A percentile compares a stretch with the other conserved stretches of the same genome.
Conservation (phyloP, 1,284 basidiomycete species). For the Puccinia coronata region DNA sequence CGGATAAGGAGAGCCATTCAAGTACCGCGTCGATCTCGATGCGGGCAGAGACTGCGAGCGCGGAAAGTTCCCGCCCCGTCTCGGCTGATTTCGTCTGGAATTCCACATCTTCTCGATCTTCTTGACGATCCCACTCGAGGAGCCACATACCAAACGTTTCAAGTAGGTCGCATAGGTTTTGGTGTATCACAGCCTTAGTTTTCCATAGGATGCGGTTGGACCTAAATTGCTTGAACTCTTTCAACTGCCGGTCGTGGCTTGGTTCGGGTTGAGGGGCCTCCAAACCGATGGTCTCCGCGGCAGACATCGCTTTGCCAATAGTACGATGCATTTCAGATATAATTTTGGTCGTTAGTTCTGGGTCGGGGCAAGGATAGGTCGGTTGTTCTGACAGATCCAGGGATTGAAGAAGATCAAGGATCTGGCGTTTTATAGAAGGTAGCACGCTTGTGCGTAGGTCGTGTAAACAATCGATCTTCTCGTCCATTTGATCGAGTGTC, state of each 20-base stretch:
- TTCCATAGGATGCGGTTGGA: too few relatives aligned
- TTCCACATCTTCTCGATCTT: too few relatives aligned
- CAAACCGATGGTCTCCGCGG: neutral
- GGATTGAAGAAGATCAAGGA: neutral
- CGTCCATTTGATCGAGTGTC: neutral
- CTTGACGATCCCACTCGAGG: neutral
- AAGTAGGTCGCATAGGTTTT: too few relatives aligned
- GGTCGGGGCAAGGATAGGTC: neutral
- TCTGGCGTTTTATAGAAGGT: neutral
- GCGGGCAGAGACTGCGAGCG: neutral
- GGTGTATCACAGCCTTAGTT: too few relatives aligned
- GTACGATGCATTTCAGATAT: neutral
- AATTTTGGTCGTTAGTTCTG: neutral
- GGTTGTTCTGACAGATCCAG: neutral
- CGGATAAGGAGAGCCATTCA: neutral
- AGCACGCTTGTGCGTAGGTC: neutral
- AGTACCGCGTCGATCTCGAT: neutral
- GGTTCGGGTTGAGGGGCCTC: neutral
- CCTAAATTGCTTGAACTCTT: too few relatives aligned
- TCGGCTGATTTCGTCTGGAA: neutral
- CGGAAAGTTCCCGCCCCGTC: neutral
- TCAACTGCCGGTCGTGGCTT: too few relatives aligned
- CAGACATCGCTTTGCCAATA: neutral
- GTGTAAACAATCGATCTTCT: neutral
- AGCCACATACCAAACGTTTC: neutral